Evolutionary conservation across 176 grass and related monocot genomes (phyloP), one percentile per base, ranked within the genome.

Genomic region (Pontederia paniculata): DNA sequence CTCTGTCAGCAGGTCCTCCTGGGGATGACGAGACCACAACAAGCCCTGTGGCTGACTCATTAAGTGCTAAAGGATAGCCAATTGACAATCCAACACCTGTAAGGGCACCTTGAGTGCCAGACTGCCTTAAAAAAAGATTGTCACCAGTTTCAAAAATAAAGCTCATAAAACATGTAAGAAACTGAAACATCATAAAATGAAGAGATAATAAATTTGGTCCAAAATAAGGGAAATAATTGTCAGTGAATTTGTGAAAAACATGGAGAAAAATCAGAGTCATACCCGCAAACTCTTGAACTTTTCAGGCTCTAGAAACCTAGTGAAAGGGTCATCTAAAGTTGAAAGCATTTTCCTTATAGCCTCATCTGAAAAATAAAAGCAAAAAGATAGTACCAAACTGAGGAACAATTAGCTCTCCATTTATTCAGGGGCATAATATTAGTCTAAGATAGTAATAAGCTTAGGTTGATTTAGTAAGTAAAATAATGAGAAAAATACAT

Each of bases 271-370:
- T 21, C 55, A 66, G 63, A 63, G 63, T 45, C 78, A 77, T 78
- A 97, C 93, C 86, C 80, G 77, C 83, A 97, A 90, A 28, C 80
- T 90, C 72, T 88, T 97, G 58, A 97, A 84, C 76, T 97, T 97
- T 70, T 97, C 93, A 12, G 93, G 93, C 70, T 97, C 93, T 54
- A 97, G 61, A 64, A 97, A 91, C 51, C 93, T 86, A 68, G 93
- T 97, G 78, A 97, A 97, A 37, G 93, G 86, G 45, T 91, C 93
- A 54, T 97, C 71, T 61, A 97, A 72, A 0, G 80, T 88, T 52
- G 77, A 79, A 77, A 97, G 80, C 93, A 97, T 97, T 67, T 84
- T 97, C 77, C 71, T 97, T 58, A 97, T 91, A 49, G 93, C 86
- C 11, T 51, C 78, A 79, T 97, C 93, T 97, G 93, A 71, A 89